Percentiles rank a stretch among this genome's conserved stretches.
These are phyloP conservation scores for Polysphondylium violaceum DNA, from an alignment of 78 protist genomes.

Conservation along the genomic window DNA sequence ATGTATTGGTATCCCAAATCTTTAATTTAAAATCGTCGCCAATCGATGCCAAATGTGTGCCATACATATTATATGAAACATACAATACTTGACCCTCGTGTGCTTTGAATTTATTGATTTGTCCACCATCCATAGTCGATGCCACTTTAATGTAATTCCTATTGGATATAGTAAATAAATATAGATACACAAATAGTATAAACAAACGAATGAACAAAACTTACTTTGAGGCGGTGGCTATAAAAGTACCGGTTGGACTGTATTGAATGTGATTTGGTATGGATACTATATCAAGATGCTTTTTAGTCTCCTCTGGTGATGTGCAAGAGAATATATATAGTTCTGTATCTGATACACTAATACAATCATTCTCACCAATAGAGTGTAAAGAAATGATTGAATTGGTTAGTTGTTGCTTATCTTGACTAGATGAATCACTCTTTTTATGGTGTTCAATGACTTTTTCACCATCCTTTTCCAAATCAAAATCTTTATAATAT, in stretches of 20 bases:
- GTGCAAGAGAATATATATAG: too few relatives aligned
- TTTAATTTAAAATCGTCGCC: constrained; percentile 28
- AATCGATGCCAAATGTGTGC: constrained; percentile 6
- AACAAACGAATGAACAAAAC: neutral
- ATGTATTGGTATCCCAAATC: constrained; percentile 3
- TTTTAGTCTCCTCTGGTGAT: too few relatives aligned
- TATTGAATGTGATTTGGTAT: constrained; percentile 9
- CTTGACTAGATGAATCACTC: too few relatives aligned
- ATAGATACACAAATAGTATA: neutral
- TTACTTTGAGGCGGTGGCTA: constrained; percentile 23
- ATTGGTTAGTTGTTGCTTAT: too few relatives aligned
- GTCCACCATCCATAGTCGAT: constrained; percentile 3
- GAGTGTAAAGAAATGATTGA: too few relatives aligned
- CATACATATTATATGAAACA: neutral
- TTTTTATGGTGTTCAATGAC: too few relatives aligned
- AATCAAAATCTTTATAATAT: neutral
- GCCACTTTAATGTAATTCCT: neutral
- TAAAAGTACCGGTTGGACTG: constrained; percentile 33
- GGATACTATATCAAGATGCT: too few relatives aligned
- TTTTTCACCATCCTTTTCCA: too few relatives aligned
- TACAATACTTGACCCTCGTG: constrained; percentile 18
- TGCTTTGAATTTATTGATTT: constrained; percentile 7
- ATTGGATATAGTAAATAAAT: neutral
- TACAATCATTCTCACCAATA: too few relatives aligned
- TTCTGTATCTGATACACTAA: too few relatives aligned